Evolutionary conservation across 148 eudicot species (phyloP).

Genomic region (Beta vulgaris): DNA sequence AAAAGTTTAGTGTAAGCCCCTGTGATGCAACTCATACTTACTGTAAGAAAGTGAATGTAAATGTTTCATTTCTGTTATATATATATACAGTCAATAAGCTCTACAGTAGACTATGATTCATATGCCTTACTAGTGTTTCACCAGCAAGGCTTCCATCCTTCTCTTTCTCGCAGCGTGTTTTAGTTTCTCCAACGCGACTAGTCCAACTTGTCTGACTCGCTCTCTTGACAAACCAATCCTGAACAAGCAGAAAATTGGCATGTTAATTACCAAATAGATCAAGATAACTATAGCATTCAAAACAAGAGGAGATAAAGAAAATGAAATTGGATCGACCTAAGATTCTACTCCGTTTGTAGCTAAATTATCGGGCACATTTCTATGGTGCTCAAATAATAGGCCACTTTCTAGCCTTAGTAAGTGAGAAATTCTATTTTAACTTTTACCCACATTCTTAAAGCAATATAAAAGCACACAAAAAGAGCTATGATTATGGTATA

Average conservation of each 20-base stretch:
- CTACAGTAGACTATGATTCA: slow-evolving; percentile 18
- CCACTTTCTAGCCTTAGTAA: no score
- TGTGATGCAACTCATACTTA: neutral
- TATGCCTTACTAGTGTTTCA: slow-evolving; percentile 43
- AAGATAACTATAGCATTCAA: neutral
- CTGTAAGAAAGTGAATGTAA: slow-evolving; percentile 20
- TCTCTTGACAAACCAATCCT: slow-evolving; percentile 95
- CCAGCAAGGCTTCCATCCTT: slow-evolving; percentile 67
- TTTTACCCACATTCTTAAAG: no score
- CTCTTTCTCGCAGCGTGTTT: slow-evolving; percentile 81
- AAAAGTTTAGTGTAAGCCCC: neutral
- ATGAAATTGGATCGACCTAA: neutral
- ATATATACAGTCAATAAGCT: slow-evolving; percentile 32
- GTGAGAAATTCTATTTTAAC: no score
- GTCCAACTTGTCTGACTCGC: slow-evolving; percentile 87
- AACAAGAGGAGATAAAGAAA: neutral
- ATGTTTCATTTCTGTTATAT: slow-evolving; percentile 13
- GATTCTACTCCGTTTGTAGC: neutral
- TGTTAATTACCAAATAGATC: neutral
- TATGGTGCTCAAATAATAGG: no score
- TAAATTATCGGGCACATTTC: no score
- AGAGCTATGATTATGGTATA: no score
- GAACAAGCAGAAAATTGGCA: slow-evolving; percentile 18
- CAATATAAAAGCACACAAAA: no score
- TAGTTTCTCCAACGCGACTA: slow-evolving; percentile 84